Percentiles rank a stretch among this genome's conserved stretches.
These are phyloP conservation scores for Goffeauzyma gilvescens DNA, from an alignment of 768 basidiomycete species.

Conservation along the genomic window DNA sequence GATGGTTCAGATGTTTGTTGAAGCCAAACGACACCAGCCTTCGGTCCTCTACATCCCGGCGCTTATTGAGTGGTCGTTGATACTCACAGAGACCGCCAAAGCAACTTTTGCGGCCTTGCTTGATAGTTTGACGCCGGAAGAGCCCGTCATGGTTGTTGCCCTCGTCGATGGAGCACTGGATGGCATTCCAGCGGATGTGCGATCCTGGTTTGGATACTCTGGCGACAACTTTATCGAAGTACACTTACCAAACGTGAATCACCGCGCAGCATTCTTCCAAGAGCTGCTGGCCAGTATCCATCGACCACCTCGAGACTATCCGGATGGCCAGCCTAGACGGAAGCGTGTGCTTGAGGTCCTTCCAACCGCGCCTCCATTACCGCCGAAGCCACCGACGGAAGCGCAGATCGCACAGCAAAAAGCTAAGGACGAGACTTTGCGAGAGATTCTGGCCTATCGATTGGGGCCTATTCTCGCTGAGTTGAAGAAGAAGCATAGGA, in stretches of 20 bases:
- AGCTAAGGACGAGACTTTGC: conserved; percentile 57
- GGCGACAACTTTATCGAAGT: conserved; percentile 59
- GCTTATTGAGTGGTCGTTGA: conserved; percentile 62
- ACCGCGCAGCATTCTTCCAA: conserved; percentile 58
- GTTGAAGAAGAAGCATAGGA: conserved; percentile 52
- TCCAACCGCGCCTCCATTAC: conserved; percentile 71
- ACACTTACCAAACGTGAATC: conserved; percentile 37
- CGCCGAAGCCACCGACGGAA: conserved; percentile 60
- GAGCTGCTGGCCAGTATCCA: conserved; percentile 49
- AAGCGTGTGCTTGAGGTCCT: conserved; percentile 69
- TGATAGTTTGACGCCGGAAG: conserved; percentile 72
- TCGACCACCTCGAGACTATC: conserved; percentile 67
- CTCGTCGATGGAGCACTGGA: conserved; percentile 60
- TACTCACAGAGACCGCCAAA: conserved; percentile 65
- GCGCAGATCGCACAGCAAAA: conserved; percentile 66
- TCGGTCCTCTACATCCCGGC: conserved; percentile 90
- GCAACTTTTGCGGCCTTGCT: conserved; percentile 76
- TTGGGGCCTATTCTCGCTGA: conserved; percentile 76
- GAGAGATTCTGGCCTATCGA: conserved; percentile 70
- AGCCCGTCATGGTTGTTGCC: conserved; percentile 81
- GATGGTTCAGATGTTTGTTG: conserved; percentile 82
- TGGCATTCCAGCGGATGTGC: conserved; percentile 60
- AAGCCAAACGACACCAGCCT: conserved; percentile 91
- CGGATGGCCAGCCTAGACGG: conserved; percentile 65
- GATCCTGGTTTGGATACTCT: conserved; percentile 67